These are phyloP conservation scores for Backusella macrospora DNA, from an alignment of 192 early-diverging fungal species.

Conservation along the genomic window DNA sequence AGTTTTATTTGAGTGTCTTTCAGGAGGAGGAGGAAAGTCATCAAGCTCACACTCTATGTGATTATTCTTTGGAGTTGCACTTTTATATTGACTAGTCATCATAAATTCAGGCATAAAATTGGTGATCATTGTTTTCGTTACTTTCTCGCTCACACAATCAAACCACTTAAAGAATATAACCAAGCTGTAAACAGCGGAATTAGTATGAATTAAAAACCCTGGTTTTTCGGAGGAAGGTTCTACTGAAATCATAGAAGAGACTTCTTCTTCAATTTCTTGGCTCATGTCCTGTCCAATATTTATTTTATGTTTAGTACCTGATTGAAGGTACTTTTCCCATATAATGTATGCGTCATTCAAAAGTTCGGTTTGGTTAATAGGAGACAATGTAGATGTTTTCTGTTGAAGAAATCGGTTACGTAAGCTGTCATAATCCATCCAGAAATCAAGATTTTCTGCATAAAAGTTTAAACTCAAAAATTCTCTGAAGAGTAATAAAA, in stretches of 20 bases:
- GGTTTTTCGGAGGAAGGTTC: slow-evolving; percentile 19
- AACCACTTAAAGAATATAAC: slow-evolving; percentile 50
- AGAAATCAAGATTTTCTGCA: slow-evolving; percentile 75
- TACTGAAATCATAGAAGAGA: slow-evolving; percentile 46
- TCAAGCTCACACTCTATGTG: neutral
- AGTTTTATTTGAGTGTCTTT: neutral
- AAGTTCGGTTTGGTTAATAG: slow-evolving; percentile 40
- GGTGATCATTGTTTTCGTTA: slow-evolving; percentile 68
- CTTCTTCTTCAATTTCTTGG: slow-evolving; percentile 48
- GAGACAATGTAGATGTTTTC: slow-evolving; percentile 35
- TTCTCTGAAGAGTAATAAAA: slow-evolving; percentile 60
- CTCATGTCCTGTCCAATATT: slow-evolving; percentile 54
- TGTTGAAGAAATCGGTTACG: slow-evolving; percentile 45
- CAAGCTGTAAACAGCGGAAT: slow-evolving; percentile 28
- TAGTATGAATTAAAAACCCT: slow-evolving; percentile 29
- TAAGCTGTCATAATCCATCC: slow-evolving; percentile 51
- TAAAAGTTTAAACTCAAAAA: slow-evolving; percentile 70
- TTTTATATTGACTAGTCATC: slow-evolving; percentile 42
- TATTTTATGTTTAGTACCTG: slow-evolving; percentile 46
- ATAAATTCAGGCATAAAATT: slow-evolving; percentile 80
- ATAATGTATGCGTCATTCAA: slow-evolving; percentile 52
- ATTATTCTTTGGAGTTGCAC: neutral
- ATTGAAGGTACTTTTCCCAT: slow-evolving; percentile 50
- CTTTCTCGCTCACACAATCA: slow-evolving; percentile 63
- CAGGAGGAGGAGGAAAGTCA: slow-evolving; percentile 11